These are phyloP conservation scores for Phytophthora constricta DNA, from an alignment of 352 stramenopile species.

Conservation along the genomic window DNA sequence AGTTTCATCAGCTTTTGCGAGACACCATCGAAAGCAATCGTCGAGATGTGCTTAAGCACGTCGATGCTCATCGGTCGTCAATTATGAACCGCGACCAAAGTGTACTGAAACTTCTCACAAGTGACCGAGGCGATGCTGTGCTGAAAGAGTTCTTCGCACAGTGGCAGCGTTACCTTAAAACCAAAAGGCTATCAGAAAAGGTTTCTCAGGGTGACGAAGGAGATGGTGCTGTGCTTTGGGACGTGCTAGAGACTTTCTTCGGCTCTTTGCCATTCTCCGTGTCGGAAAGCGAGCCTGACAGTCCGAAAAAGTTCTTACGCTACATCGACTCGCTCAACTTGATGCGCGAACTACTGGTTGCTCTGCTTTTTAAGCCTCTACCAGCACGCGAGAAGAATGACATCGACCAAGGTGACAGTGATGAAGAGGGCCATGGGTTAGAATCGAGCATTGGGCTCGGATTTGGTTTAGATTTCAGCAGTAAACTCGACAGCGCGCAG, in stretches of 20 bases:
- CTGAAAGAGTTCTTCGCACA: slow-evolving; percentile 68
- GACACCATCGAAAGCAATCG: slow-evolving; percentile 39
- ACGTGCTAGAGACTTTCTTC: slow-evolving; percentile 77
- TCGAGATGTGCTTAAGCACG: slow-evolving; percentile 10
- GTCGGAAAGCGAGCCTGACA: slow-evolving; percentile 42
- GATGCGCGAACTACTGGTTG: slow-evolving; percentile 57
- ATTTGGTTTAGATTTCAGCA: slow-evolving; percentile 33
- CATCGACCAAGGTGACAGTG: slow-evolving; percentile 23
- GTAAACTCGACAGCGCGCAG: slow-evolving; percentile 2
- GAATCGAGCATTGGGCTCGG: slow-evolving; percentile 33
- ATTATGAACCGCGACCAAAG: slow-evolving; percentile 32
- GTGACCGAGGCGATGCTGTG: slow-evolving; percentile 67
- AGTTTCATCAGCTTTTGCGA: slow-evolving; percentile 70
- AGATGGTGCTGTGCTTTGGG: slow-evolving; percentile 50
- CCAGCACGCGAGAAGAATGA: slow-evolving; percentile 5
- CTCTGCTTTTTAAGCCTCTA: slow-evolving; percentile 56
- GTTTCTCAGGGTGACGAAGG: background rate
- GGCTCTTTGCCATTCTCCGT: slow-evolving; percentile 61
- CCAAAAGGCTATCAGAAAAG: background rate
- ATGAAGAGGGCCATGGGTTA: slow-evolving; percentile 21
- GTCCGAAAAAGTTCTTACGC: slow-evolving; percentile 53
- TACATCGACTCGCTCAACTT: slow-evolving; percentile 66
- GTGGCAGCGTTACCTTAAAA: slow-evolving; percentile 40
- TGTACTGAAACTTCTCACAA: slow-evolving; percentile 68
- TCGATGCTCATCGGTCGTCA: slow-evolving; percentile 3